Evolutionary conservation across 1,139 yeast species (phyloP), one percentile per base, ranked within the genome.

Genomic region (Blastobotrys malaysiensis): DNA sequence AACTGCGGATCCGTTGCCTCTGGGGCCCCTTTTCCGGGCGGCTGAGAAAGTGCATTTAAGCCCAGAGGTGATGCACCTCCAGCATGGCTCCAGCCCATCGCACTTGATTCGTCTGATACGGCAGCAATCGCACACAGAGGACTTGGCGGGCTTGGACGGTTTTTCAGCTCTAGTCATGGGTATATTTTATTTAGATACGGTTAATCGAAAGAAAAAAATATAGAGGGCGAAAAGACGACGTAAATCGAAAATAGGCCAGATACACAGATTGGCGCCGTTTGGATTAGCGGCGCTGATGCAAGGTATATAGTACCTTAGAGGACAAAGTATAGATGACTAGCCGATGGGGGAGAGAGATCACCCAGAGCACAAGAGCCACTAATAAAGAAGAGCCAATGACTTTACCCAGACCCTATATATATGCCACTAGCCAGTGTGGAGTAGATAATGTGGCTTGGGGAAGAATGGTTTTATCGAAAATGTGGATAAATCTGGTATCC

Each of bases 31-130:
- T 51, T 49, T 51, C 5, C 52, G 26, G 27, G 55, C 54, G 7
- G 48, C 52, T n/a, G 48, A 26, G 47, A 51, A 54, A 2, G 57
- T 54, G 27, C 57, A 54, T 18, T 54, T 50, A n/a, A 54, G 46
- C n/a, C 52, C 57, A 18, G 55, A 52, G 14, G 57, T 54, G 11
- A 54, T 49, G 21, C 57, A 54, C 51, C 57, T 39, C 57, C 57
- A 54, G 27, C 57, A 54, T 1, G 57, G 57, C 49, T 54, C 48
- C 21, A 51, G 46, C 11, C 57, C 57, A n/a, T 54, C 57, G 43
- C 57, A 54, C 45, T 54, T 54, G 31, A 54, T 54, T 43, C 57
- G 43, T 13, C 57, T 44, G 14, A 54, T 54, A 22, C 57, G 45
- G 21, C 57, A 54, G 46, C 57, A 54, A 20, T 54, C 54, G 43